These are phyloP conservation scores for Phytophthora citrophthora DNA, from an alignment of 352 stramenopile genomes.

Conservation along the genomic window DNA sequence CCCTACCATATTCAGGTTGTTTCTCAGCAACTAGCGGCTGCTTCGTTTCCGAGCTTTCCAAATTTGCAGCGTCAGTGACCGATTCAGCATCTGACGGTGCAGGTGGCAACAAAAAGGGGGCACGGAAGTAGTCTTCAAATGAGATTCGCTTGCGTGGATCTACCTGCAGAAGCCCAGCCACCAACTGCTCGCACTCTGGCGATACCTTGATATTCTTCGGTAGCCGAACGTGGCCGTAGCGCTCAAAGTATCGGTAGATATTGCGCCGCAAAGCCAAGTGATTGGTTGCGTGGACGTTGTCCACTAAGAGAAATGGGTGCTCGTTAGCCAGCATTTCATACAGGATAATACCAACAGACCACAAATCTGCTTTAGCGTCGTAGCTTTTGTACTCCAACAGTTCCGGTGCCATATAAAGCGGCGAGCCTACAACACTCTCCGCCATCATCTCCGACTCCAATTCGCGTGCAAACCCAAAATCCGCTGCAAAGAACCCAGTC, in stretches of 20 bases:
- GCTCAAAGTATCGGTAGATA: slow-evolving; percentile 82
- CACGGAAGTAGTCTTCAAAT: slow-evolving; percentile 82
- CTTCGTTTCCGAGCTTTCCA: slow-evolving; percentile 61
- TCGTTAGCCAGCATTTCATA: slow-evolving; percentile 88
- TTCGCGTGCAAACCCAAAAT: slow-evolving; percentile 79
- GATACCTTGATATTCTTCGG: slow-evolving; percentile 63
- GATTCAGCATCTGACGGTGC: slow-evolving; percentile 39
- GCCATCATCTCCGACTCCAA: slow-evolving; percentile 76
- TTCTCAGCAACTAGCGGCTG: slow-evolving; percentile 76
- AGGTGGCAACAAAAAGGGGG: slow-evolving; percentile 68
- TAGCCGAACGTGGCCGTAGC: slow-evolving; percentile 54
- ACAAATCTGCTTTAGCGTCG: slow-evolving; percentile 82
- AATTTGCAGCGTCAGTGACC: slow-evolving; percentile 20
- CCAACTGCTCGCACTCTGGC: slow-evolving; percentile 63
- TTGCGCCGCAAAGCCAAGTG: slow-evolving; percentile 78
- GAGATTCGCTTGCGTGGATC: slow-evolving; percentile 74
- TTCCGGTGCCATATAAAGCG: slow-evolving; percentile 83
- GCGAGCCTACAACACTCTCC: slow-evolving; percentile 82
- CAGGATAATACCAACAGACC: slow-evolving; percentile 83
- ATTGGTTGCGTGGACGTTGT: slow-evolving; percentile 80
- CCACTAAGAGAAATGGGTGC: slow-evolving; percentile 79
- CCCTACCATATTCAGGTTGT: slow-evolving; percentile 64
- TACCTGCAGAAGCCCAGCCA: slow-evolving; percentile 64
- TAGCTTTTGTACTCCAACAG: slow-evolving; percentile 88
- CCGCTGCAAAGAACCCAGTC: slow-evolving; percentile 37